These are phyloP conservation scores for Boletus rubroflammeus DNA, from an alignment of 768 basidiomycete genomes.

Conservation along the genomic window DNA sequence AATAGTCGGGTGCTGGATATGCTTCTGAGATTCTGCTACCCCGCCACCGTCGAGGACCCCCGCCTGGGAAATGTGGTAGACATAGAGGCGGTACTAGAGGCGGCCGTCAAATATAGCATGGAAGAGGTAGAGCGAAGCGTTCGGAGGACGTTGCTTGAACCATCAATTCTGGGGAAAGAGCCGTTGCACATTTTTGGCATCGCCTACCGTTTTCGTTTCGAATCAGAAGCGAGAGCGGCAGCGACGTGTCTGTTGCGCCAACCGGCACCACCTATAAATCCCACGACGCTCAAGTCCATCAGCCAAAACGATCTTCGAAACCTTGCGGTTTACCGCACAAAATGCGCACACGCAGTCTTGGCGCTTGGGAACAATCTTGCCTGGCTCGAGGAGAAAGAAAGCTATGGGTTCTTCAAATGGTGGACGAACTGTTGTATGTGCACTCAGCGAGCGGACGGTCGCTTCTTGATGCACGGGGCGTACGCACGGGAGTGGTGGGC, in stretches of 20 bases:
- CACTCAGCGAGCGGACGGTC: slow-evolving; percentile 17
- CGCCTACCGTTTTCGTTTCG: slow-evolving; percentile 31
- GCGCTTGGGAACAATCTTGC: slow-evolving; percentile 18
- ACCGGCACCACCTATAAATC: slow-evolving; percentile 3
- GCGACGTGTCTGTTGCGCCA: slow-evolving; percentile 25
- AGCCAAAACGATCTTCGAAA: slow-evolving; percentile 7
- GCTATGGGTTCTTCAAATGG: slow-evolving; percentile 26
- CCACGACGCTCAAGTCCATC: slow-evolving; percentile 3
- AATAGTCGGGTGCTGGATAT: slow-evolving; percentile 24
- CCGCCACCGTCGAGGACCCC: slow-evolving; percentile 25
- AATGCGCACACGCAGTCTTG: slow-evolving; percentile 17
- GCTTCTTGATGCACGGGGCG: slow-evolving; percentile 23
- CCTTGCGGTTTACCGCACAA: slow-evolving; percentile 20
- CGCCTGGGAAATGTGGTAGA: slow-evolving; percentile 12
- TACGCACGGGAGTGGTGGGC: slow-evolving; percentile 33
- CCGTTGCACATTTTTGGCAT: slow-evolving; percentile 34
- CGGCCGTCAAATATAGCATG: slow-evolving; percentile 31
- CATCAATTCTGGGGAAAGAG: slow-evolving; percentile 24
- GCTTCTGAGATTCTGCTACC: slow-evolving; percentile 37
- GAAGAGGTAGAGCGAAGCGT: slow-evolving; percentile 25
- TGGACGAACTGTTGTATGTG: slow-evolving; percentile 29
- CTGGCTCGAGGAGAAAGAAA: slow-evolving; percentile 24
- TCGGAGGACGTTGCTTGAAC: slow-evolving; percentile 25
- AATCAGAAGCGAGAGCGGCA: slow-evolving; percentile 31
- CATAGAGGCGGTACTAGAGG: slow-evolving; percentile 25